Percentiles rank a stretch among this genome's conserved stretches.
These are phyloP conservation scores for Friedmanniomyces endolithicus DNA, from an alignment of 495 filamentous ascomycete genomes.

Conservation along the genomic window DNA sequence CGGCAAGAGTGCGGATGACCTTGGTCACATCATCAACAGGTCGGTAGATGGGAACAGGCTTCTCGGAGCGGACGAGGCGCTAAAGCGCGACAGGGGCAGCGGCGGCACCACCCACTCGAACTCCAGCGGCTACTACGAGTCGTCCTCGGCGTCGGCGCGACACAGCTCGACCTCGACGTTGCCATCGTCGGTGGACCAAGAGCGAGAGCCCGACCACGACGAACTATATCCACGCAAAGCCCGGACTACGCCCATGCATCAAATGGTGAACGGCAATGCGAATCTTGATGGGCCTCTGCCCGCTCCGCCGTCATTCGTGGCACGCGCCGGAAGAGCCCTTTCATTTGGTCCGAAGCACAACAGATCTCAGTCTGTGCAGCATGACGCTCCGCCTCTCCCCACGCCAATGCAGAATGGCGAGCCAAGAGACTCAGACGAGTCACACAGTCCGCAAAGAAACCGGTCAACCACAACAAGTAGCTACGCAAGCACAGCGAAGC, in stretches of 20 bases:
- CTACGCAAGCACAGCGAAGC: constrained; percentile 32
- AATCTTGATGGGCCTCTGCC: constrained; percentile 13
- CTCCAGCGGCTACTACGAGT: constrained; percentile 21
- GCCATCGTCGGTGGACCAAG: constrained; percentile 21
- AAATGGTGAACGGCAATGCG: neutral
- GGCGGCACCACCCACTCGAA: constrained; percentile 21
- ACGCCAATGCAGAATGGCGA: neutral
- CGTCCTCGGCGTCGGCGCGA: constrained; percentile 22
- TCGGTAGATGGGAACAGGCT: neutral
- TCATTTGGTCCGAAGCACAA: constrained; percentile 17
- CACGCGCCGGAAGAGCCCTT: constrained; percentile 17
- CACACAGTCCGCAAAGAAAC: constrained; percentile 13
- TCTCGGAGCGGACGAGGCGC: neutral
- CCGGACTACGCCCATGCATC: constrained; percentile 9
- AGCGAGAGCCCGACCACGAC: constrained; percentile 15
- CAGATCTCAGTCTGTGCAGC: neutral
- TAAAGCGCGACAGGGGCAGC: constrained; percentile 23
- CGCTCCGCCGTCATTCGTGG: constrained; percentile 15
- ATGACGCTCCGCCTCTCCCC: constrained; percentile 2
- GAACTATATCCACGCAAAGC: constrained; percentile 18
- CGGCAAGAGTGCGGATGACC: constrained; percentile 15
- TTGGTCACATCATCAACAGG: constrained; percentile 15
- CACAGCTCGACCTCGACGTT: constrained; percentile 25
- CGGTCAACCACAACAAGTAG: constrained; percentile 28
- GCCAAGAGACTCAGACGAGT: neutral